Conservation (phyloP, 176 grass and related monocot species). For the Ensete ventricosum region DNA sequence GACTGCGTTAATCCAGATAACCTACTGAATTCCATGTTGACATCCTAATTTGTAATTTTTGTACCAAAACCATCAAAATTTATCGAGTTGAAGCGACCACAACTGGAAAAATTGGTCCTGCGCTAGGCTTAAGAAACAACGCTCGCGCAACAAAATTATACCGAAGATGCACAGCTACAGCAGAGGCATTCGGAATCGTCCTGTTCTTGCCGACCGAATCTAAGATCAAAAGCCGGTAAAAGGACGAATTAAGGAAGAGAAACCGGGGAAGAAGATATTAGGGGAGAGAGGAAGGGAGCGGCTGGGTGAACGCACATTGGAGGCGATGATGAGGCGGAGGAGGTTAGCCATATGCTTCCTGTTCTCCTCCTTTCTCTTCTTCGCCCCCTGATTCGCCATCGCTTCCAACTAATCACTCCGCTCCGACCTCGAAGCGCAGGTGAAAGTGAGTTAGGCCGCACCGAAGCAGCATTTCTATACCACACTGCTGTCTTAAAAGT, state of each 20-base stretch:
- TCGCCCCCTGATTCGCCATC: constrained; percentile 93
- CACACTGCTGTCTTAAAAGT: too few species aligned
- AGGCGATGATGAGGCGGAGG: constrained; percentile 59
- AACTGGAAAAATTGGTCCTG: too few species aligned
- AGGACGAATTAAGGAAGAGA: background rate
- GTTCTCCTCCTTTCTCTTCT: constrained; percentile 90
- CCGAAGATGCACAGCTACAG: background rate
- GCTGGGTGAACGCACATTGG: constrained; percentile 40
- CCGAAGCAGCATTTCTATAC: too few species aligned
- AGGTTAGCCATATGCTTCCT: constrained; percentile 69
- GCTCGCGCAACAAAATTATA: background rate
- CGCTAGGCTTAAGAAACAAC: too few species aligned
- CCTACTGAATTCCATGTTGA: too few species aligned
- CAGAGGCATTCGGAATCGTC: background rate
- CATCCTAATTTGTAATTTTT: too few species aligned
- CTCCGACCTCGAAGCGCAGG: background rate
- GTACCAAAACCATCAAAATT: too few species aligned
- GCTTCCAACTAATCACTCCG: background rate
- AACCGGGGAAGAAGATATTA: background rate
- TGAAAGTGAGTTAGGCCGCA: too few species aligned
- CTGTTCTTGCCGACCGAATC: background rate
- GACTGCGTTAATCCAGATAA: too few species aligned
- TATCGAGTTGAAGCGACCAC: too few species aligned
- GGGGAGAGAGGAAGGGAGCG: background rate
- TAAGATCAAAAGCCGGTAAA: background rate